These are phyloP conservation scores for Paradendryphiella salina DNA, from an alignment of 2,329 filamentous ascomycete genomes.

Conservation along the genomic window DNA sequence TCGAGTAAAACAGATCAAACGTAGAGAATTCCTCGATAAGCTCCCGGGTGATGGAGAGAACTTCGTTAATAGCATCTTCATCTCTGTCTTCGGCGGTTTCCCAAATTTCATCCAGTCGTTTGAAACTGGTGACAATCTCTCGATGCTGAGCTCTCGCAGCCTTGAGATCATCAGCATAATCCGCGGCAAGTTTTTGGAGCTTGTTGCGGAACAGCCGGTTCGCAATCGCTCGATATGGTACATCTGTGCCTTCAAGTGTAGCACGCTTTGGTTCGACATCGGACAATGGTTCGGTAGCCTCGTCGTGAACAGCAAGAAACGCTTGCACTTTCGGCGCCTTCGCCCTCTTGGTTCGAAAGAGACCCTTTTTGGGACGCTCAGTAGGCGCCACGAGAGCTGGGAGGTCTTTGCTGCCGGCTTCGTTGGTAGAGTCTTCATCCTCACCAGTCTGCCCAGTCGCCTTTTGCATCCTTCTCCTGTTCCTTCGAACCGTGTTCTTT, in stretches of 20 bases:
- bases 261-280: conserved; percentile 15
- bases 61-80: conserved; percentile 56
- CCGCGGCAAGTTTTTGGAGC: conserved; percentile 31
- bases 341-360: conserved; percentile 34
- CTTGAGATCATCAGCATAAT: conserved; percentile 50
- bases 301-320: conserved; percentile 34
- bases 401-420: conserved; percentile 18
- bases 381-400: conserved; percentile 23
- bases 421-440: conserved; percentile 23
- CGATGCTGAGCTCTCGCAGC: conserved; percentile 40
- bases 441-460: conserved; percentile 26
- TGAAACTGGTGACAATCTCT: conserved; percentile 48
- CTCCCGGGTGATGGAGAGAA: conserved; percentile 62
- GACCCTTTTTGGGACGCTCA: conserved; percentile 34
- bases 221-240: conserved; percentile 35
- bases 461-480: conserved; percentile 32
- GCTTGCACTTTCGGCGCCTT: conserved; percentile 29
- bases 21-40: conserved; percentile 64
- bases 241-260: conserved; percentile 35
- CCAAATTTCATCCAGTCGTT: conserved; percentile 51
- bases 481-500: conserved; percentile 34
- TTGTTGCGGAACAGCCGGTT: conserved; percentile 36
- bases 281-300: conserved; percentile 4
- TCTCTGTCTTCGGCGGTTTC: conserved; percentile 54
- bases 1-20: conserved; percentile 61